phyloP scores from a whole-genome alignment of 1,284 basidiomycete genomes.

The Malassezia cuniculi region DNA sequence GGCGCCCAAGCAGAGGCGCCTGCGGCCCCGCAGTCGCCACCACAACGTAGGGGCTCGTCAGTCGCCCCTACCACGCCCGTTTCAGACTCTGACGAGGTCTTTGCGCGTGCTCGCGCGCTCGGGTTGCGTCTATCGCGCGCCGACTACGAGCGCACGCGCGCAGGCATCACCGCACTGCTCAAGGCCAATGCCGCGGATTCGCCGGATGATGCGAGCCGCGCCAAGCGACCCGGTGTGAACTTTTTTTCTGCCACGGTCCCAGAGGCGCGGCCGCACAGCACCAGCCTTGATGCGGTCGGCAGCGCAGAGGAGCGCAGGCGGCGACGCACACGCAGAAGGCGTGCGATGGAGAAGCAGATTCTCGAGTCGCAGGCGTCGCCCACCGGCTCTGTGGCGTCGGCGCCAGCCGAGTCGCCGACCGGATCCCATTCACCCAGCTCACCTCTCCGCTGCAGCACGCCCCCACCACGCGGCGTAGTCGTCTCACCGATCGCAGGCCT shows the following conservation, averaged over 20 bases:
- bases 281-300: slow-evolving; percentile 29
- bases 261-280: slow-evolving; percentile 10
- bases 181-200: slow-evolving; percentile 23
- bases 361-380: slow-evolving; percentile 6
- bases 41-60: not conserved
- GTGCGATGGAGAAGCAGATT: slow-evolving; percentile 26
- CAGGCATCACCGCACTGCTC: slow-evolving; percentile 39
- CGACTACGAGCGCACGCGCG: slow-evolving; percentile 38
- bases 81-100: slow-evolving; percentile 32
- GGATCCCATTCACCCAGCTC: not conserved
- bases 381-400: slow-evolving; percentile 1
- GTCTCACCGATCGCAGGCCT: no score
- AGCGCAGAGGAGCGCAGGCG: slow-evolving; percentile 27
- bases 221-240: no score
- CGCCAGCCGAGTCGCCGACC: not conserved
- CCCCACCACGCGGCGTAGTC: not conserved
- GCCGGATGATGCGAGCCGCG: not conserved
- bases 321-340: slow-evolving; percentile 10
- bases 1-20: no score
- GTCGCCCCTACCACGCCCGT: not conserved
- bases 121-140: slow-evolving; percentile 36
- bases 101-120: slow-evolving; percentile 38
- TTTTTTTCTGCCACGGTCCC: slow-evolving; percentile 29
- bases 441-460: slow-evolving; percentile 7
- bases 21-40: no score